These are phyloP conservation scores for Fusarium cicatricum DNA, from an alignment of 2,329 filamentous ascomycete genomes.

Conservation along the genomic window DNA sequence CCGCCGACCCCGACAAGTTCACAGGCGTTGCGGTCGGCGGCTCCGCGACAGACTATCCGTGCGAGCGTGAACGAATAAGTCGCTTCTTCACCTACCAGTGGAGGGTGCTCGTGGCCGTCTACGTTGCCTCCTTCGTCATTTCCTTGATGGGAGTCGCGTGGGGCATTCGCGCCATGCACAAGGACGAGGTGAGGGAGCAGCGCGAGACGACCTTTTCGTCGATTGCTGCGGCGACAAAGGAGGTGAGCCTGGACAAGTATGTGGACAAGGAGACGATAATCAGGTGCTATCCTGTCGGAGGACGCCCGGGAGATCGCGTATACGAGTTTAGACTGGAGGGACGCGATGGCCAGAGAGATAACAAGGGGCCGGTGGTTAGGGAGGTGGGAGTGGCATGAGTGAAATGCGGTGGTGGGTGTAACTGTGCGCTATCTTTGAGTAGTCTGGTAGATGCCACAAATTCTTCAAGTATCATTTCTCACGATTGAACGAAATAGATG, in stretches of 20 bases:
- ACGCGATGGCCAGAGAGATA: not conserved
- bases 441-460: too few species aligned
- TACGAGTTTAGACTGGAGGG: not conserved
- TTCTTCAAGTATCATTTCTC: too few species aligned
- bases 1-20: conserved; percentile 11
- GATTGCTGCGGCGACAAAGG: conserved; percentile 16
- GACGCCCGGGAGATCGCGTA: too few species aligned
- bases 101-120: conserved; percentile 17
- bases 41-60: conserved; percentile 11
- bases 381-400: not conserved
- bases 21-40: conserved; percentile 20
- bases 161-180: conserved; percentile 24
- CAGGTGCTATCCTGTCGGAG: not conserved
- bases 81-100: conserved; percentile 29
- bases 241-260: not conserved
- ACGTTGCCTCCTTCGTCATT: conserved; percentile 17
- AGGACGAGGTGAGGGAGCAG: conserved; percentile 24
- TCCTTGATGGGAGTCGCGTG: conserved; percentile 14
- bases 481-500: too few species aligned
- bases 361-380: not conserved
- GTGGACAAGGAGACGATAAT: not conserved
- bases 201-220: conserved; percentile 31
- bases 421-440: not conserved
- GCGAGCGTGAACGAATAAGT: conserved; percentile 14
- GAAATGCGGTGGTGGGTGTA: not conserved